Conservation (phyloP, 441 rosid genomes). For the Brassica balearica region DNA sequence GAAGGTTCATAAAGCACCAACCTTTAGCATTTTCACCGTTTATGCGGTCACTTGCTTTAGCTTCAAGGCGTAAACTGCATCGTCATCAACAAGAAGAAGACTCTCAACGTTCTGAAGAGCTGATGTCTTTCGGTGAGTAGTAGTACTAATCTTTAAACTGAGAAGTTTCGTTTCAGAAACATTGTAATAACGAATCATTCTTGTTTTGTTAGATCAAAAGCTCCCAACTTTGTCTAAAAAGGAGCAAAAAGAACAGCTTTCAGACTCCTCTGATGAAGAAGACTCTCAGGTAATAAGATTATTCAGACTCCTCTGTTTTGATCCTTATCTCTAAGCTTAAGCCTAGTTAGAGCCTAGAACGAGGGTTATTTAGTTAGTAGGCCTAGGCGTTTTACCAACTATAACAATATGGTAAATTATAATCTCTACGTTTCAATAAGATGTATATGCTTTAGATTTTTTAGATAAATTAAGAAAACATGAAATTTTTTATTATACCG, state of each 20-base stretch:
- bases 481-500: not conserved
- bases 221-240: constrained; percentile 29
- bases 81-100: constrained; percentile 16
- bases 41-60: constrained; percentile 62
- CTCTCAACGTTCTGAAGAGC: constrained; percentile 26
- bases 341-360: too few relatives aligned
- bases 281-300: constrained; percentile 64
- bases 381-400: too few relatives aligned
- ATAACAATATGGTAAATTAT: too few relatives aligned
- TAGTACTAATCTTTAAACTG: not conserved
- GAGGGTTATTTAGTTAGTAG: too few relatives aligned
- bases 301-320: not conserved
- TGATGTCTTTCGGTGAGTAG: constrained; percentile 45
- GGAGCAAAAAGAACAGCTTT: constrained; percentile 29
- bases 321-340: too few relatives aligned
- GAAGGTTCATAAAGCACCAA: constrained; percentile 38
- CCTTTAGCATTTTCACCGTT: constrained; percentile 77
- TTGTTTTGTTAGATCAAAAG: constrained; percentile 45
- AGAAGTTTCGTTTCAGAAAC: not conserved
- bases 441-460: too few relatives aligned
- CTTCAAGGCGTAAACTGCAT: constrained; percentile 48
- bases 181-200: constrained; percentile 12
- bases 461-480: too few relatives aligned
- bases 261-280: constrained; percentile 70
- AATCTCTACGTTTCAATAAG: too few relatives aligned